Base-by-base conservation (phyloP, 2,329 filamentous ascomycete species). In the Lecanicillium sp. region DNA sequence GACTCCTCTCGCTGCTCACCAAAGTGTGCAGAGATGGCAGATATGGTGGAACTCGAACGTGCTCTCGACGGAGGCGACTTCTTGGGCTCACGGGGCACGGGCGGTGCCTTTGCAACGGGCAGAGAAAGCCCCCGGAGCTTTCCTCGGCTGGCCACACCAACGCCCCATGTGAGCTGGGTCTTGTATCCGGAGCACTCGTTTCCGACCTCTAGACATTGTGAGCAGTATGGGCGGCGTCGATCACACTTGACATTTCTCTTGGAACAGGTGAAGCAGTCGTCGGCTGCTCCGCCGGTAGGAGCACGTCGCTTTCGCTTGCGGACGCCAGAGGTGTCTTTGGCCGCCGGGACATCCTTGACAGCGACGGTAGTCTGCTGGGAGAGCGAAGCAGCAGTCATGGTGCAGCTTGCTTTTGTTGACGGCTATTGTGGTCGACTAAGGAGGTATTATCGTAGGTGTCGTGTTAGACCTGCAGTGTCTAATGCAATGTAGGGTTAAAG, bases 141-240 rank as follows among this genome's bases (percentile, higher is more conserved):
- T 57, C 90, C 90, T 54, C 90, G 81, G 64, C 89, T 96, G 41
- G 90, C 90, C 43, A 97, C 90, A 37, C 90, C 90, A 34, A 96
- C 87, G 30, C 88, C 88, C 90, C 90, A 97, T 33, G 90, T 97
- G 62, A 97, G 72, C 51, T 90, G 89, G 13, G 90, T 97, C 67
- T 94, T 94, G 71, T 97, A 97, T 43, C 90, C 90, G 19, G 87
- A 88, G 66, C 90, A 97, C 57, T 94, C 88, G 59, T 87, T 88
- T 48, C 88, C 89, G 47, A 87, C 74, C 51, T 95, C 87, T 46
- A 97, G 76, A 61, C 90, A 98, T 64, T 88, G 89, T 32, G 88
- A 88, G 66, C 92, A 97, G 65, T 96, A 97, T 8, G 90, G 90
- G 53, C 90, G 77, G 57, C 87, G 80, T 51, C 90, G 81, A 64